Percentiles rank a stretch among this genome's conserved stretches.
These are phyloP conservation scores for Oryza brachyantha DNA, from an alignment of 176 grass and related monocot genomes.

Conservation along the genomic window DNA sequence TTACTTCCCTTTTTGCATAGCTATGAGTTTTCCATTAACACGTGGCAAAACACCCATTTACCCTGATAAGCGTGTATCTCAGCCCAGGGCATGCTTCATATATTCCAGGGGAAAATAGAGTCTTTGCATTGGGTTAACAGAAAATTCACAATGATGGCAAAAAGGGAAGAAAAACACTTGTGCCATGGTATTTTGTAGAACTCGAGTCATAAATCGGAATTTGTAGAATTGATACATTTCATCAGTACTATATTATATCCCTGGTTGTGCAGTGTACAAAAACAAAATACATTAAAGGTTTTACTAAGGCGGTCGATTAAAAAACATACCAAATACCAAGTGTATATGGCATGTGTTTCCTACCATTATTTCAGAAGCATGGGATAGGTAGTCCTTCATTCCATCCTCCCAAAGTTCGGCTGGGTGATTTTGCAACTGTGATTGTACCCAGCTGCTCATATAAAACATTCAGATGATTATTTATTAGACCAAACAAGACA, in stretches of 20 bases:
- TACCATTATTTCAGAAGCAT: constrained; percentile 86
- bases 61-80: too few relatives aligned
- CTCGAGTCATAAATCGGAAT: too few relatives aligned
- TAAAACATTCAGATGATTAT: constrained; percentile 12
- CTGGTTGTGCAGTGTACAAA: neutral
- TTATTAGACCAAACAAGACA: neutral
- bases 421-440: constrained; percentile 76
- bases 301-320: neutral
- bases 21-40: too few relatives aligned
- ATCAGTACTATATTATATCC: neutral
- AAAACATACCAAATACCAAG: neutral
- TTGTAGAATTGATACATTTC: neutral
- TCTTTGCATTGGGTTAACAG: too few relatives aligned
- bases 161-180: too few relatives aligned
- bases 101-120: too few relatives aligned
- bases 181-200: too few relatives aligned
- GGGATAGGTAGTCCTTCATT: constrained; percentile 66
- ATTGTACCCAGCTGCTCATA: constrained; percentile 82
- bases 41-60: too few relatives aligned
- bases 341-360: neutral
- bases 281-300: neutral
- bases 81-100: too few relatives aligned
- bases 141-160: too few relatives aligned
- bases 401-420: constrained; percentile 93
- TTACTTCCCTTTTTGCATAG: too few relatives aligned